Evolutionary conservation across 177 flowering plant species (phyloP), one percentile per base, ranked within the genome.

Genomic region (Vitis hybrid): DNA sequence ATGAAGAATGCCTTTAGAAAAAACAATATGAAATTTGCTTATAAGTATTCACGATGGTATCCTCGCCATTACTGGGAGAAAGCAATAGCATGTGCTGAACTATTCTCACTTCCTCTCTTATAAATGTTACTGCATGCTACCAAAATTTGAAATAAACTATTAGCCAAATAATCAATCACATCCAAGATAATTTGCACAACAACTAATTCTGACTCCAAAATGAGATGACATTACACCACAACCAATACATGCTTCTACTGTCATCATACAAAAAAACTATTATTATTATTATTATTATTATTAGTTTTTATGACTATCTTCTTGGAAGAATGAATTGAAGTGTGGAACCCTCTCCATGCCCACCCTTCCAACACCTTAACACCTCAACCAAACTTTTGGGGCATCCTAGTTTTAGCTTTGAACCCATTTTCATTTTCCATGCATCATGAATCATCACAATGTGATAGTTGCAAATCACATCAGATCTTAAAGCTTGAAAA

Each of bases 111-210:
- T 3, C 18, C 57, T 55, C 17, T 55, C 17, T 14, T 55, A 14
- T 30, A 55, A 55, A 55, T 14, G n/a, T 55, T 14, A 14, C 7
- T 14, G 5, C 57, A 55, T 12, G n/a, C 17, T 5, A 55, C 57
- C 57, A 55, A 17, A 40, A 5, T 40, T 55, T 14, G 17, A 3
- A 11, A 60, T 23, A 10, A 9, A 13, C 4, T 23, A 3, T 13
- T 26, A 60, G 62, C 14, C 62, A 64, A 21, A 66, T 26, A 64
- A 54, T 19, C 10, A 32, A 49, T 21, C 66, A 49, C 66, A 18
- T 5, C 55, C n/a, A 57, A 52, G 50, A 56, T n/a, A 34, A 63
- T 23, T 60, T 18, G 60, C 17, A 11, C 14, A 26, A 2, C 21
- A 18, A 57, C 12, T 18, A 57, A 6, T 17, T 7, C 21, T 21